Evolutionary conservation across 1,284 basidiomycete genomes (phyloP), one percentile per base, ranked within the genome.

Genomic region (Marasmius tenuissimus): DNA sequence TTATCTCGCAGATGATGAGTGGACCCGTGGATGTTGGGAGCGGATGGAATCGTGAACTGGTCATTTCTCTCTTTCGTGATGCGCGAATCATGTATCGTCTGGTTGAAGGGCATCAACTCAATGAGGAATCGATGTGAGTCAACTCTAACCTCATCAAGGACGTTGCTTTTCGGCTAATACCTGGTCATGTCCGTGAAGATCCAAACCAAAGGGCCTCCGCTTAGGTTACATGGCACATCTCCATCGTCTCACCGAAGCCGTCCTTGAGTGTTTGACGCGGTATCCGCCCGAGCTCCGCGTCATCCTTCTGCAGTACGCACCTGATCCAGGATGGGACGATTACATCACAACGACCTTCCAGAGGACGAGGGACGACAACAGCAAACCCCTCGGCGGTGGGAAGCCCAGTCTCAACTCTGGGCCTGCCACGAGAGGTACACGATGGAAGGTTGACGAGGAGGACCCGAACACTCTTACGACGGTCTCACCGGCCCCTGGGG

Each of bases 181-280:
- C 8, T 37, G 63, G 49, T 57, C 61, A 60, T 54, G 7, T 53
- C 50, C 63, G 55, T 59, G 47, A 18, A 35, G 51, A 6, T 73
- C 79, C 54, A 88, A 85, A 72, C 87, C 83, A 27, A 91, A 86
- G 74, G 88, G 83, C 22, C 86, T 92, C 35, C 87, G 95, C 18
- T 75, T 96, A 48, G 96, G 96, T 1, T 97, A 94, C 77, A 99
- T 99, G 97, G 97, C 97, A 0, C 96, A 99, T 73, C 85, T 99
- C 49, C 93, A 92, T 11, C 86, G 98, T 64, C 96, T 99, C 65
- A 89, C 94, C 0, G 94, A 96, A 72, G 94, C 96, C 69, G 90
- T 96, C 12, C 88, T 96, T 70, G 86, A 85, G 62, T 88, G 93
- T 6, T 81, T 97, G 45, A 90, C 95, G 52, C 88, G 92, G 52